phyloP scores from a whole-genome alignment of 257 asterid species.

The Forsythia suspensa region DNA sequence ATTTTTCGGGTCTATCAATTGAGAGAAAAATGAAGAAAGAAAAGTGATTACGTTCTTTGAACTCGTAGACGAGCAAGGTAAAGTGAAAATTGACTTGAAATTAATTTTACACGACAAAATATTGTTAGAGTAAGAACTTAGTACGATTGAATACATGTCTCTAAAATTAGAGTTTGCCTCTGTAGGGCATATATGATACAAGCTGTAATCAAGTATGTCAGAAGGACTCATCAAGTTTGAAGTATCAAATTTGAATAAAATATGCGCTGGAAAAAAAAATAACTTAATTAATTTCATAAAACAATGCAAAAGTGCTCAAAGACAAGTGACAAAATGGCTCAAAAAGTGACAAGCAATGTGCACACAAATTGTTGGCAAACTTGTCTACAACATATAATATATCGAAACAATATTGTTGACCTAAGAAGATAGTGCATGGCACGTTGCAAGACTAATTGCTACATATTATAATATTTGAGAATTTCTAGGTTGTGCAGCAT shows the following conservation, averaged over 20 bases:
- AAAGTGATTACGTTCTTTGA: no score
- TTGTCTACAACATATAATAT: not conserved
- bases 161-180: no score
- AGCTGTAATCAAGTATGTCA: no score
- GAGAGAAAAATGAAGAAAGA: no score
- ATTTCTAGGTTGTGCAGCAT: not conserved
- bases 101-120: no score
- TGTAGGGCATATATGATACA: no score
- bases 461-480: not conserved
- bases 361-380: not conserved
- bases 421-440: slow-evolving; percentile 31
- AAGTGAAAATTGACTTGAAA: no score
- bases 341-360: not conserved
- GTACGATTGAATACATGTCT: no score
- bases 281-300: not conserved
- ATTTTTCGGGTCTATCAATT: no score
- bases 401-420: slow-evolving; percentile 17
- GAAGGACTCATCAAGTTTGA: not conserved
- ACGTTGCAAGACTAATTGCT: slow-evolving; percentile 23
- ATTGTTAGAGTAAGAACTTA: no score
- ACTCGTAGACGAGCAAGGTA: no score
- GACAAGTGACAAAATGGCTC: not conserved
- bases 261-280: not conserved
- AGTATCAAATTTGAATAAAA: not conserved
- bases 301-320: not conserved